Conservation (phyloP, 139 green algal genomes). For the Chlorella sp. region DNA sequence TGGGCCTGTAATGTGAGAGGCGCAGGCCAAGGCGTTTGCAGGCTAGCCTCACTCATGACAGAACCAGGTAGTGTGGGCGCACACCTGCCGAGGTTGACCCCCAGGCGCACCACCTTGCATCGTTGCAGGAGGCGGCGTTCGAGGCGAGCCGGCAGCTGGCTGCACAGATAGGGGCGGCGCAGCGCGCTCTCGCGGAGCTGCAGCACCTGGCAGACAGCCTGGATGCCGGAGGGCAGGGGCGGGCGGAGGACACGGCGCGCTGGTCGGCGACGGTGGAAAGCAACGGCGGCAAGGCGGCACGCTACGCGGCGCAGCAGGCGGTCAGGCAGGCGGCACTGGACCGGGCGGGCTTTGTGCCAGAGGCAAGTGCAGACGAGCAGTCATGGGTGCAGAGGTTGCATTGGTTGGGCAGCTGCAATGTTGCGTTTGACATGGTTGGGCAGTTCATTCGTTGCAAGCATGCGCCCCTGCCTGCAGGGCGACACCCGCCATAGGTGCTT, state of each 20-base stretch:
- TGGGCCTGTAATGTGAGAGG: no score
- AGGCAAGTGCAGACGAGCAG: neutral
- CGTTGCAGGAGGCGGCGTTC: conserved; percentile 3
- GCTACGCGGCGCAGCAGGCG: conserved; percentile 7
- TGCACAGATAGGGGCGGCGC: neutral
- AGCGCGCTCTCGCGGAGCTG: neutral
- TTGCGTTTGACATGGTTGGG: neutral
- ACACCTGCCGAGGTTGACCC: neutral
- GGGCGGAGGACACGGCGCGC: neutral
- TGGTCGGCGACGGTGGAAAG: no score
- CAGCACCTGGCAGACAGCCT: neutral
- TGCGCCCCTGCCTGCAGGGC: no score
- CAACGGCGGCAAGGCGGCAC: neutral
- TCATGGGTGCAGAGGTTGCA: neutral
- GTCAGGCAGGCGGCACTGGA: neutral
- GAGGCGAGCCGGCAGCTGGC: neutral
- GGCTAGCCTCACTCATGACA: neutral
- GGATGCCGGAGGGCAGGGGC: neutral
- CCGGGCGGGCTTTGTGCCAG: neutral
- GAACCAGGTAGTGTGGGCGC: neutral
- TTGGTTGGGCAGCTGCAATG: neutral
- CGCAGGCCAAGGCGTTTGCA: neutral
- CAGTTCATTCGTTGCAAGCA: neutral
- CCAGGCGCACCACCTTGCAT: neutral
- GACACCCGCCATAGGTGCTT: no score